Conservation (phyloP, 352 stramenopile genomes). For the Phytophthora citrophthora region DNA sequence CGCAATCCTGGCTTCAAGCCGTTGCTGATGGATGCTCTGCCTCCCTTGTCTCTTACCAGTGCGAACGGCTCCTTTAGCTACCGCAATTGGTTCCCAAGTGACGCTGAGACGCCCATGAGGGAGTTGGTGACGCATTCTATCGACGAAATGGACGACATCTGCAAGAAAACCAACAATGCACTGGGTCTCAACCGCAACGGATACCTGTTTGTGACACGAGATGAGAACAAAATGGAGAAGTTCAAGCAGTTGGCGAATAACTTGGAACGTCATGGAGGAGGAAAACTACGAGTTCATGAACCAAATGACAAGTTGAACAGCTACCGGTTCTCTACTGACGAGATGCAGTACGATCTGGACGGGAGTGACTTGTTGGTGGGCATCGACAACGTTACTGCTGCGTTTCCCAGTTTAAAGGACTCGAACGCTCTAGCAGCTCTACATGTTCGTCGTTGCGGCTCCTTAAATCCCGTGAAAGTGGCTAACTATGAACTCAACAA, state of each 20-base stretch:
- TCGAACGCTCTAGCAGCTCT: constrained; percentile 64
- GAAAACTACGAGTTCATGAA: constrained; percentile 57
- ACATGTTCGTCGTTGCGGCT: constrained; percentile 75
- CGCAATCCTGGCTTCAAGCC: constrained; percentile 67
- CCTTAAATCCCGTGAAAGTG: constrained; percentile 74
- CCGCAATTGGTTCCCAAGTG: constrained; percentile 83
- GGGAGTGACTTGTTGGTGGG: constrained; percentile 71
- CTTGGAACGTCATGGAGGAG: constrained; percentile 59
- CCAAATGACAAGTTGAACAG: constrained; percentile 36
- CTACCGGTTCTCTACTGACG: constrained; percentile 53
- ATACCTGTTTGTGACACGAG: constrained; percentile 78
- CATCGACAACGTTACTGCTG: constrained; percentile 59
- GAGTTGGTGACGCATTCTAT: constrained; percentile 78
- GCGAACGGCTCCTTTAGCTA: constrained; percentile 85
- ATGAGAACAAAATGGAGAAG: constrained; percentile 52
- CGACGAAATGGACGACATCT: constrained; percentile 75
- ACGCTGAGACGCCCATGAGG: constrained; percentile 67
- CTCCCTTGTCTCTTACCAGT: constrained; percentile 76
- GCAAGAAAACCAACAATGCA: constrained; percentile 61
- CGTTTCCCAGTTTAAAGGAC: constrained; percentile 67
- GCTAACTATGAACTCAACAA: constrained; percentile 74
- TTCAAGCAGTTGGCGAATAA: constrained; percentile 56
- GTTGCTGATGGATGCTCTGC: constrained; percentile 70
- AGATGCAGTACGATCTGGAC: constrained; percentile 68
- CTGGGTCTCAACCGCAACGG: constrained; percentile 81